Evolutionary conservation across 2,329 filamentous ascomycete genomes (phyloP), one percentile per base, ranked within the genome.

Genomic region (Neospermospora avenae): DNA sequence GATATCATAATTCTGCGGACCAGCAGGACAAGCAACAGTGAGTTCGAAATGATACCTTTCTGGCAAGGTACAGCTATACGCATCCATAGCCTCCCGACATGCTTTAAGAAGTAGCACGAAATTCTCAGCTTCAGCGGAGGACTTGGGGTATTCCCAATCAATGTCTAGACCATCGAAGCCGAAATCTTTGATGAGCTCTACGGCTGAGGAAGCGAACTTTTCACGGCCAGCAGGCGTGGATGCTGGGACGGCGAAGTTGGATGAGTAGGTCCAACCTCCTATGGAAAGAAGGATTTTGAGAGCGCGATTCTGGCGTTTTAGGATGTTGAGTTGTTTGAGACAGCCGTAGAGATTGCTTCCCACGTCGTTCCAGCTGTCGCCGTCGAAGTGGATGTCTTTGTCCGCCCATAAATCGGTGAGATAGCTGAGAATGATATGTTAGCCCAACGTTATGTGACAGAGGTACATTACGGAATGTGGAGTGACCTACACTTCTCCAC

Each of bases 181-280:
- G 13, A 92, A 78, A 68, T 95, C 85, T 72, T 89, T 88, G 68
- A 98, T 79, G 37, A 97, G 77, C 22, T 85, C 80, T 0, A 96
- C 88, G 35, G 90, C 87, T 28, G 84, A 85, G 54, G 81, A 78
- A 8, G 91, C 93, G 75, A 97, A 97, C 1, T 72, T 81, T 31
- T 80, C 78, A 7, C 92, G 84, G 8, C 91, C 91, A 24, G 82
- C 75, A 0, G 84, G 79, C 0, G 89, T 91, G 44, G 88, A 89
- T 0, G 88, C 88, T 0, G 91, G 89, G 28, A 76, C 77, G n/a
- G 84, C 81, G 75, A 97, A 96, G 77, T 96, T 95, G 73, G 83
- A 78, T 64, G 88, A 90, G 74, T 96, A 96, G 0, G 92, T 96
- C 92, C 92, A 97, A 54, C 93, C 93, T 63, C 93, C 93, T 63